phyloP scores from a whole-genome alignment of 108 stramenopile genomes.

The Nitzschia sp. region DNA sequence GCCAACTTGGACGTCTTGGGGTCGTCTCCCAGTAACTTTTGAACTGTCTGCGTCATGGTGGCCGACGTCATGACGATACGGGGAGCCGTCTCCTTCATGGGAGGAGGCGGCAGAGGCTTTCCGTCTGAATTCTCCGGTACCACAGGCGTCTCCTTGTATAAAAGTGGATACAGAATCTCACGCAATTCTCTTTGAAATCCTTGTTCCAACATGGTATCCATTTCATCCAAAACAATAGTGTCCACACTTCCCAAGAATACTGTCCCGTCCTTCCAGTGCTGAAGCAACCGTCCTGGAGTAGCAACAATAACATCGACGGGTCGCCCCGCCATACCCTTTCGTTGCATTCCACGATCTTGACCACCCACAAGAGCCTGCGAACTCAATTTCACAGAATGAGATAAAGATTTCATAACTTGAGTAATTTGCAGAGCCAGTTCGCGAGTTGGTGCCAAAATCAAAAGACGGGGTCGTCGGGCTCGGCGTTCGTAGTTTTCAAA shows the following conservation, averaged over 20 bases:
- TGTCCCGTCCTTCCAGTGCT: constrained; percentile 90
- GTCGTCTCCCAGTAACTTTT: constrained; percentile 59
- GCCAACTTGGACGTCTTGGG: constrained; percentile 44
- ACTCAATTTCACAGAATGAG: constrained; percentile 85
- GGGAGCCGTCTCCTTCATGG: constrained; percentile 61
- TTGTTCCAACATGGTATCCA: constrained; percentile 98
- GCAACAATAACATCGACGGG: constrained; percentile 91
- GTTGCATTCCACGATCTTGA: constrained; percentile 85
- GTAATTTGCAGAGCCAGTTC: constrained; percentile 94
- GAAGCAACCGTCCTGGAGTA: constrained; percentile 90
- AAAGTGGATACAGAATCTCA: constrained; percentile 75
- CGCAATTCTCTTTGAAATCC: constrained; percentile 93
- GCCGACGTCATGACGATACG: constrained; percentile 93
- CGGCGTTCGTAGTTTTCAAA: constrained; percentile 58
- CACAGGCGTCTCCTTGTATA: constrained; percentile 57
- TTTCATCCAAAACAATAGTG: constrained; percentile 93
- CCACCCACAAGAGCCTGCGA: constrained; percentile 85
- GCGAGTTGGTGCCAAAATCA: constrained; percentile 93
- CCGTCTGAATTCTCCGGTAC: constrained; percentile 5
- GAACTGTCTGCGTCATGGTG: constrained; percentile 93
- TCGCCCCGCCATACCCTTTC: constrained; percentile 58
- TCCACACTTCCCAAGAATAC: constrained; percentile 69
- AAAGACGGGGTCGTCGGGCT: constrained; percentile 84
- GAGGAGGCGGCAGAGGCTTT: constrained; percentile 20
- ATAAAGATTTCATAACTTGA: constrained; percentile 80